Percentiles rank a stretch among this genome's conserved stretches.
phyloP scores from a whole-genome alignment of 108 stramenopile genomes.

The Skeletonema costatum region DNA sequence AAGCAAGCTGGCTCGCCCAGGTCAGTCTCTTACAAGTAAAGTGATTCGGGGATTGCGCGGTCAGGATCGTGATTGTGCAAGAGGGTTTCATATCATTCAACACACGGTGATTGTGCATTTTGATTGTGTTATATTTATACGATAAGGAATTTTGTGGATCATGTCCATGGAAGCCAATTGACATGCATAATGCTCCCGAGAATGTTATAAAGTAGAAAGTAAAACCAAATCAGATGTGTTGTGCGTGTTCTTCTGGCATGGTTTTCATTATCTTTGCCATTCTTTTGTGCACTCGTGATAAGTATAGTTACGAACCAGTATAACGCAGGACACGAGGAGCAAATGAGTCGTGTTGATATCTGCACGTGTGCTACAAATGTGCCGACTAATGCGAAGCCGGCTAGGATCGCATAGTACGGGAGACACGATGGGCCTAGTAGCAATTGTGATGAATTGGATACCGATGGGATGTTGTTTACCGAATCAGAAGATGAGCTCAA shows the following conservation, averaged over 20 bases:
- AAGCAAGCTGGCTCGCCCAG: no score
- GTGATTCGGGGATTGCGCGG: no score
- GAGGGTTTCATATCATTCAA: no score
- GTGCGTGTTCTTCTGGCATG: not conserved
- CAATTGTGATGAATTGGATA: not conserved
- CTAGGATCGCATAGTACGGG: slow-evolving; percentile 75
- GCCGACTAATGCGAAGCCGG: slow-evolving; percentile 59
- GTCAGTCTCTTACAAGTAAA: no score
- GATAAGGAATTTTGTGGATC: not conserved
- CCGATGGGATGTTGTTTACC: not conserved
- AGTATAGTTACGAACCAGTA: slow-evolving; percentile 68
- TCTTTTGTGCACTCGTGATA: slow-evolving; percentile 6
- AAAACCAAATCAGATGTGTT: slow-evolving; percentile 31
- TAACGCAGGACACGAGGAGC: slow-evolving; percentile 78
- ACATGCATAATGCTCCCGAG: slow-evolving; percentile 76
- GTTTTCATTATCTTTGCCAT: not conserved
- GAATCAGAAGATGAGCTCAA: slow-evolving; percentile 22
- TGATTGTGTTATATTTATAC: no score
- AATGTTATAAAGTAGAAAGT: slow-evolving; percentile 65
- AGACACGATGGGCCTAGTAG: slow-evolving; percentile 49
- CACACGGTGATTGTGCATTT: no score
- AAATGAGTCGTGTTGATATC: slow-evolving; percentile 83
- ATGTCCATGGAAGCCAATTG: slow-evolving; percentile 74
- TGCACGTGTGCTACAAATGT: slow-evolving; percentile 82
- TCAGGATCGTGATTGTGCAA: no score